Percentiles rank a stretch among this genome's conserved stretches.
Evolutionary conservation across 345 rosid genomes (phyloP).

Genomic region (Moricandia moricandioides): DNA sequence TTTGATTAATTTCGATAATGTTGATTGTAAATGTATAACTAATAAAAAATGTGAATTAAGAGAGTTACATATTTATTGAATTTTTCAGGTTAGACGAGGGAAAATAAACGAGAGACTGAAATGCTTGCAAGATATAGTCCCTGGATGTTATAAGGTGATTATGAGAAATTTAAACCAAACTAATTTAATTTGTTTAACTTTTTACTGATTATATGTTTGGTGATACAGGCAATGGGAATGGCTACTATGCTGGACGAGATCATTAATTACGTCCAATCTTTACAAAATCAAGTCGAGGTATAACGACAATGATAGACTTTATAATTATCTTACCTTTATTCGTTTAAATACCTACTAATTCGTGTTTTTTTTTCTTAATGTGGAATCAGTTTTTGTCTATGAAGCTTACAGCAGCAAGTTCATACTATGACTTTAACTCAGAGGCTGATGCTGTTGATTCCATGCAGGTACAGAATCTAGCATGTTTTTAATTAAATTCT

Average conservation of each 20-base stretch:
- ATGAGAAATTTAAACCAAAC: neutral
- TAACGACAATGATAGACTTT: neutral
- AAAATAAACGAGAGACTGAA: slow-evolving; percentile 73
- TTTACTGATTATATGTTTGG: slow-evolving; percentile 7
- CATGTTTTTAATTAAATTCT: neutral
- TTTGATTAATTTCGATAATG: neutral
- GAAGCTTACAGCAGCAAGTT: slow-evolving; percentile 83
- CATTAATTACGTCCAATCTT: slow-evolving; percentile 74
- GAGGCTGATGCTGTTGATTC: slow-evolving; percentile 61
- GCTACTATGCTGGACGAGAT: slow-evolving; percentile 81
- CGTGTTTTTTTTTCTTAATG: neutral
- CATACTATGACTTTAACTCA: slow-evolving; percentile 65
- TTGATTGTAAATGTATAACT: neutral
- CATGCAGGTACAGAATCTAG: slow-evolving; percentile 40
- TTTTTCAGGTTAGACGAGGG: slow-evolving; percentile 62
- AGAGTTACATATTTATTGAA: neutral
- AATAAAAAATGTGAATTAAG: neutral
- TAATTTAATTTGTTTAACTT: neutral
- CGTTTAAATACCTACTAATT: neutral
- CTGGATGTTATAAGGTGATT: slow-evolving; percentile 77
- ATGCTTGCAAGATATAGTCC: slow-evolving; percentile 77
- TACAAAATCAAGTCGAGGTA: slow-evolving; percentile 82
- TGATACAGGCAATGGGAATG: slow-evolving; percentile 79
- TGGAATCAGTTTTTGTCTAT: slow-evolving; percentile 74
- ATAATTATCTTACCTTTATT: neutral